Base-by-base conservation (phyloP, 2,329 filamentous ascomycete species). In the Pseudogymnoascus sp. region DNA sequence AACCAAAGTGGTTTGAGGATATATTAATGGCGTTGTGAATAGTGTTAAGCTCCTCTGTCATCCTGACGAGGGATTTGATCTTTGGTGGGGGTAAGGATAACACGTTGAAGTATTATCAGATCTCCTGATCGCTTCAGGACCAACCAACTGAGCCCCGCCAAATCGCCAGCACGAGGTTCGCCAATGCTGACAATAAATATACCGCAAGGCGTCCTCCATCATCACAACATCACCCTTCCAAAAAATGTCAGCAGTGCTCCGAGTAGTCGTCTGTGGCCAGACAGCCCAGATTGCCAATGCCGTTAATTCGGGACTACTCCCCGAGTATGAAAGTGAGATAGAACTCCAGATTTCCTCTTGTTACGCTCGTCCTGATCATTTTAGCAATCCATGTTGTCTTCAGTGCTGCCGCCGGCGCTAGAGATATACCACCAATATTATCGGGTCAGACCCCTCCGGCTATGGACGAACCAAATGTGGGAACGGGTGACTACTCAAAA, bases 371-470 rank as follows among this genome's bases (percentile, higher is more conserved):
- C n/a, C 43, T 50, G 30, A 50, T 22, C 5, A 7, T 15, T 28
- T 3, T 12, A 64, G 63, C 63, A 8, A 47, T 64, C n/a, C 63
- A 64, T 57, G 37, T 63, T n/a, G 43, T 64, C 57, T 50, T 64
- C 30, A 63, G 28, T 12, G 47, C 37, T 14, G 39, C 57, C 15
- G 22, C 36, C 20, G 60, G 43, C 11, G n/a, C 47, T 11, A 47
- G 43, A 25, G 58, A 64, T 30, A 61, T 64, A 15, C 63, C 63
- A 3, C 2, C 30, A 6, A 20, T 64, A 20, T 57, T 64, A 30
- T 39, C 47, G 15, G 61, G 59, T n/a, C 25, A 30, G 25, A 22
- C 59, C 12, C 59, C 61, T 14, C 61, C 36, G 47, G 50, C 28
- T 3, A 39, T 36, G 4, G 43, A 30, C 7, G 43, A 50, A 4